A percentile compares a stretch with the other conserved stretches of the same genome.
Evolutionary conservation across 1,284 basidiomycete species (phyloP).

Genomic region (Leccinum olivaceoglutinosum): DNA sequence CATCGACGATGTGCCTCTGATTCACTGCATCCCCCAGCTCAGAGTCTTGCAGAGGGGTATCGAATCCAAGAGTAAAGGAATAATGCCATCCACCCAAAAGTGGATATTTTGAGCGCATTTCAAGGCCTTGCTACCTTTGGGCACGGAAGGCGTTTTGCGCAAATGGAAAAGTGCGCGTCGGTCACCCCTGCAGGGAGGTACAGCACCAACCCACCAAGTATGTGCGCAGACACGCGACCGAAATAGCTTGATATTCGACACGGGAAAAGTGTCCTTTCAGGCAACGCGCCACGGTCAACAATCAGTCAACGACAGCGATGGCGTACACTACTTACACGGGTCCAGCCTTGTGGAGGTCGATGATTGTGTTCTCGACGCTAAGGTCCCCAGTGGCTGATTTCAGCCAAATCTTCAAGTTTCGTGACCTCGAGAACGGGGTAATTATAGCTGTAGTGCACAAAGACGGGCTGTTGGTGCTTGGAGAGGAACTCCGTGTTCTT

Average conservation of each 20-base stretch:
- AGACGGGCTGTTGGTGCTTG: constrained; percentile 59
- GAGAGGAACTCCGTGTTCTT: constrained; percentile 49
- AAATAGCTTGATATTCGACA: constrained; percentile 79
- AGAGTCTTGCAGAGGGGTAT: constrained; percentile 76
- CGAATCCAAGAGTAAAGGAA: constrained; percentile 90
- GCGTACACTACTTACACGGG: constrained; percentile 61
- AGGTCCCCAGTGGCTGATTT: constrained; percentile 98
- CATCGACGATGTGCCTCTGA: constrained; percentile 66
- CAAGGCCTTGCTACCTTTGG: constrained; percentile 57
- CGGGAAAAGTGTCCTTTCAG: constrained; percentile 96
- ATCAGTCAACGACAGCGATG: background rate
- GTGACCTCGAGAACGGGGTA: constrained; percentile 76
- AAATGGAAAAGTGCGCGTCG: constrained; percentile 81
- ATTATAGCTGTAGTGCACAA: constrained; percentile 79
- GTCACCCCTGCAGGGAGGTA: constrained; percentile 79
- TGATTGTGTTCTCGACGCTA: constrained; percentile 88
- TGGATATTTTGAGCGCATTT: constrained; percentile 88
- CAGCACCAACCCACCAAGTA: no score
- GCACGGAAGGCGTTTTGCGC: constrained; percentile 58
- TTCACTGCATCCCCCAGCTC: constrained; percentile 52
- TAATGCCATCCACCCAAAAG: constrained; percentile 98
- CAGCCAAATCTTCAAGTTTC: constrained; percentile 71
- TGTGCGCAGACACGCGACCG: constrained; percentile 62
- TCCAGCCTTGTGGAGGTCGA: constrained; percentile 82
- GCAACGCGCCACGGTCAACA: constrained; percentile 28